These are phyloP conservation scores for Dryadomyces quercus-mongolicae DNA, from an alignment of 2,329 filamentous ascomycete genomes.

Conservation along the genomic window DNA sequence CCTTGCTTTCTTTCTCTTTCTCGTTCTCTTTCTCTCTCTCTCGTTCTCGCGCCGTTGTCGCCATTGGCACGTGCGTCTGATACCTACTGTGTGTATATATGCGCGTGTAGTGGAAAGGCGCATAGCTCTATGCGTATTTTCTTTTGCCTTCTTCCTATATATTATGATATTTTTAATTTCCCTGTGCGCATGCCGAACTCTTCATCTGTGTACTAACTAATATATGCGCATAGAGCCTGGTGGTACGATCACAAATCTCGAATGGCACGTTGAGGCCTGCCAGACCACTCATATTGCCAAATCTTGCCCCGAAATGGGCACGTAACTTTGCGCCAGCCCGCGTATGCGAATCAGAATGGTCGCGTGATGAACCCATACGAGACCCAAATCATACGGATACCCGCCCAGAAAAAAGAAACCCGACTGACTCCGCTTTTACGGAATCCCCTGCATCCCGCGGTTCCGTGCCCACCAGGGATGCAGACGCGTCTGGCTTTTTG, in stretches of 20 bases:
- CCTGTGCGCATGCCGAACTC: background rate
- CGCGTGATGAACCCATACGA: slow-evolving; percentile 11
- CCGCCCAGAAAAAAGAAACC: slow-evolving; percentile 6
- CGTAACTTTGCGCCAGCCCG: slow-evolving; percentile 3
- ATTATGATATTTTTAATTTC: background rate
- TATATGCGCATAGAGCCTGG: slow-evolving; percentile 1
- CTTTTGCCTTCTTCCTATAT: background rate
- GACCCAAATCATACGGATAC: slow-evolving; percentile 12
- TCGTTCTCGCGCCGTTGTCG: no score
- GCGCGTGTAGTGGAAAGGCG: background rate
- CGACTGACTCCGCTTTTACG: background rate
- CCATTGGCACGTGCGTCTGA: background rate
- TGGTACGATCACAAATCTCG: background rate
- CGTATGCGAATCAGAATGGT: slow-evolving; percentile 7
- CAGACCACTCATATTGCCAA: slow-evolving; percentile 12
- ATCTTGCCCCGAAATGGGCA: slow-evolving; percentile 18
- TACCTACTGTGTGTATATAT: background rate
- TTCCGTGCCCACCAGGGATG: background rate
- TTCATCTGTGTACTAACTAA: background rate
- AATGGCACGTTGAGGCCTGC: background rate
- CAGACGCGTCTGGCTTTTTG: slow-evolving; percentile 25
- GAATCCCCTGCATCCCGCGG: background rate
- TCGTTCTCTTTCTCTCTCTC: no score
- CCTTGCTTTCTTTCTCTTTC: background rate
- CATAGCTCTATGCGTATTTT: background rate